A percentile compares a stretch with the other conserved stretches of the same genome.
Evolutionary conservation across 192 early-diverging fungal species (phyloP).

Genomic region (Cetraspora pellucida): DNA sequence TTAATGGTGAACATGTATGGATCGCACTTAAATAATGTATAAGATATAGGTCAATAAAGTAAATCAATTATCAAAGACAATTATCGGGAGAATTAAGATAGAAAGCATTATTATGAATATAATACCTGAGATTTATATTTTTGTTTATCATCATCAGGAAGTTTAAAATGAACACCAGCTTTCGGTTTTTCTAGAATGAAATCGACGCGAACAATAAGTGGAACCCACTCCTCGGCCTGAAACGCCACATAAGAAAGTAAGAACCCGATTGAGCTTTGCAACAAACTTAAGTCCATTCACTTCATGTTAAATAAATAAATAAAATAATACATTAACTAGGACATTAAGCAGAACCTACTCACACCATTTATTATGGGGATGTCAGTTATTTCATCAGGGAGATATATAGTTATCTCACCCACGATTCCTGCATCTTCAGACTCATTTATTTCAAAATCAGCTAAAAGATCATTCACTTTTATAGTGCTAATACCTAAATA

Average conservation of each 20-base stretch:
- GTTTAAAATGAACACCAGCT: conserved; percentile 10
- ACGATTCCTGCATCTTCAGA: background rate
- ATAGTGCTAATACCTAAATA: background rate
- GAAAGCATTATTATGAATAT: background rate
- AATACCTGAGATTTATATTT: background rate
- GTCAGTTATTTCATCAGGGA: background rate
- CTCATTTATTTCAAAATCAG: background rate
- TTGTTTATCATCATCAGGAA: conserved; percentile 3
- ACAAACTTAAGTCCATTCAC: no score
- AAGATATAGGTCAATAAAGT: background rate
- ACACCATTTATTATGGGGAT: background rate
- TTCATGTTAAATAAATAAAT: no score
- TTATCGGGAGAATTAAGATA: background rate
- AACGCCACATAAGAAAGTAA: background rate
- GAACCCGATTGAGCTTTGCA: background rate
- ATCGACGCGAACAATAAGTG: background rate
- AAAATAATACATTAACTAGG: background rate
- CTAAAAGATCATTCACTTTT: background rate
- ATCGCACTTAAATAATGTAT: conserved; percentile 10
- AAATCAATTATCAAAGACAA: no score
- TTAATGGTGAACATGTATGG: conserved; percentile 70
- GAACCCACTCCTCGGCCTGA: background rate
- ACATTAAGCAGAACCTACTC: background rate
- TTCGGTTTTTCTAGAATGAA: background rate
- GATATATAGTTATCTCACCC: background rate